phyloP scores from a whole-genome alignment of 805 yeast genomes.

The Lipomyces orientalis region DNA sequence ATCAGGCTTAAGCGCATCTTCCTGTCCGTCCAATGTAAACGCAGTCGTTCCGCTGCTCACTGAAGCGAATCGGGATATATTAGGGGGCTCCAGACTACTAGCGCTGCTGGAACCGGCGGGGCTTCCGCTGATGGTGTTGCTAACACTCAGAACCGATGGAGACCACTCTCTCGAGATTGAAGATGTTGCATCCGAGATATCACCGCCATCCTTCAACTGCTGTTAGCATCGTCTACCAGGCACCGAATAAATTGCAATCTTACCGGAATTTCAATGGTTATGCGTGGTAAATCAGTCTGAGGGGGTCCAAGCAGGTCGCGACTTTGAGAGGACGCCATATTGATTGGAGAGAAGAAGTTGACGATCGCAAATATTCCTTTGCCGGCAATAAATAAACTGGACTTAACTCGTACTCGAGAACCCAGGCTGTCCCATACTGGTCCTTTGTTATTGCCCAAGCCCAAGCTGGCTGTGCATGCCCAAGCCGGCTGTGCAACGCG shows the following conservation, averaged over 20 bases:
- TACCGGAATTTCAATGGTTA: conserved; percentile 2
- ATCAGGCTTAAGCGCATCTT: conserved; percentile 5
- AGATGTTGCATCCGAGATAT: background rate
- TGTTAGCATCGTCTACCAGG: background rate
- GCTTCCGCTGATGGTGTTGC: background rate
- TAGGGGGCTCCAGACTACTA: conserved; percentile 6
- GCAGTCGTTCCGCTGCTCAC: conserved; percentile 3
- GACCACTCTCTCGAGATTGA: background rate
- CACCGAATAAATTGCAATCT: conserved; percentile 1
- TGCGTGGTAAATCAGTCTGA: conserved; percentile 6
- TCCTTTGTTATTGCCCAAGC: background rate
- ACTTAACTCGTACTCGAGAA: background rate
- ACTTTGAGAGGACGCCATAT: conserved; percentile 6
- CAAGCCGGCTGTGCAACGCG: conserved; percentile 1
- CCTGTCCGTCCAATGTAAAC: conserved; percentile 4
- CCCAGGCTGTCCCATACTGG: background rate
- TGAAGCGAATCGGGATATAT: background rate
- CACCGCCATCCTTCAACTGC: conserved; percentile 5
- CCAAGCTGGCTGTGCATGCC: background rate
- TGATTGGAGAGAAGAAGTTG: background rate
- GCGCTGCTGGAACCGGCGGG: background rate
- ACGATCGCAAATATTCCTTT: background rate
- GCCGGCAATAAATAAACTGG: background rate
- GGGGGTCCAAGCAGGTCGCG: background rate
- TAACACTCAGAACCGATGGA: background rate